A percentile compares a stretch with the other conserved stretches of the same genome.
phyloP scores from a whole-genome alignment of 768 basidiomycete species.

The Rhizopogon vesiculosus region DNA sequence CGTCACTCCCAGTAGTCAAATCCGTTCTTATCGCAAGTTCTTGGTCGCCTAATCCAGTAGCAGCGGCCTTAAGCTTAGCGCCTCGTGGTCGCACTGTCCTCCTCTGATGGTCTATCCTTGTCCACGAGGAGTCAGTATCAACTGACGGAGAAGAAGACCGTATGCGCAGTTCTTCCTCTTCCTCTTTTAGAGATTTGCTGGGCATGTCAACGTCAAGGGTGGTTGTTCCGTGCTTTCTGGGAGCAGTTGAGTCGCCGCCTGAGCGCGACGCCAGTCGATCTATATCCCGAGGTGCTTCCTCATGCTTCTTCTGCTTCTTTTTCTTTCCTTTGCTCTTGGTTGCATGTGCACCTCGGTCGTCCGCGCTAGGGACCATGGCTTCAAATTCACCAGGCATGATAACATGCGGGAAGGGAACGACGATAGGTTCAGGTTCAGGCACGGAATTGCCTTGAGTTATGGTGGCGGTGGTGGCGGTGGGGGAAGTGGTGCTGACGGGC shows the following conservation, averaged over 20 bases:
- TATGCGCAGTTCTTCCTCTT: neutral
- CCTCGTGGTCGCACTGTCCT: neutral
- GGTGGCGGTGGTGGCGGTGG: conserved; percentile 8
- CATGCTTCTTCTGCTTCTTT: conserved; percentile 39
- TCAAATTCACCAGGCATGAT: conserved; percentile 45
- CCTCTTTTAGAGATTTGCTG: conserved; percentile 25
- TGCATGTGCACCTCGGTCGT: neutral
- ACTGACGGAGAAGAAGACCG: conserved; percentile 17
- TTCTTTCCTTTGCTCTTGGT: conserved; percentile 33
- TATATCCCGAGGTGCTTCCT: conserved; percentile 2
- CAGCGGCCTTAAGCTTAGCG: conserved; percentile 2
- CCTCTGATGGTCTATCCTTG: conserved; percentile 53
- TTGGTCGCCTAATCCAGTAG: conserved; percentile 3
- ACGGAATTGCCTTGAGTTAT: conserved; percentile 11
- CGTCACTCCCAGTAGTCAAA: conserved; percentile 39
- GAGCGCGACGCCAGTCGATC: conserved; percentile 3
- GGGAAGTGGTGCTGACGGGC: neutral
- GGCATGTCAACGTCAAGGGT: neutral
- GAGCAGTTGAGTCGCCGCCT: conserved; percentile 8
- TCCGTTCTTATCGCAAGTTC: conserved; percentile 25
- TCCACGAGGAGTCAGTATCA: conserved; percentile 66
- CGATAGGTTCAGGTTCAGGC: conserved; percentile 18
- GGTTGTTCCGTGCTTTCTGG: conserved; percentile 6
- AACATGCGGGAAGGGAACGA: conserved; percentile 32
- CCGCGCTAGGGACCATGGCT: conserved; percentile 5